Percentiles rank a stretch among this genome's conserved stretches.
Evolutionary conservation across 1,139 yeast genomes (phyloP).

Genomic region (Eremothecium cymbalariae): DNA sequence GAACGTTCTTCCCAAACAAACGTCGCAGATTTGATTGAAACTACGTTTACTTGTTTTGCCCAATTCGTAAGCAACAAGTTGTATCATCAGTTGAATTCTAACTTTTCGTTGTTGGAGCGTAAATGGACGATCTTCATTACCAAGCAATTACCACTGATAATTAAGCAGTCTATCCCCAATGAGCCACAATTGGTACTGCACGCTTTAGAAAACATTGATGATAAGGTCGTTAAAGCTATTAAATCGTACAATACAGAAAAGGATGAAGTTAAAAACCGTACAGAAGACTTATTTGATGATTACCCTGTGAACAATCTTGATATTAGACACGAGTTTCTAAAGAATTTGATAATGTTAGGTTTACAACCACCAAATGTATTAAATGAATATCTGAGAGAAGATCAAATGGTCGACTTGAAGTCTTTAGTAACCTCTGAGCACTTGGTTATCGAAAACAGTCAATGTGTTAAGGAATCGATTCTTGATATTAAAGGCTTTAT

Average conservation of each 20-base stretch:
- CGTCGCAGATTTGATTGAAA: slow-evolving; percentile 29
- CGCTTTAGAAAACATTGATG: slow-evolving; percentile 28
- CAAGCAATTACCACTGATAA: slow-evolving; percentile 27
- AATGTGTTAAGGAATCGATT: slow-evolving; percentile 27
- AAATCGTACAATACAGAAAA: slow-evolving; percentile 29
- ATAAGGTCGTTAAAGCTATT: slow-evolving; percentile 30
- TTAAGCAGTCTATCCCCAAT: slow-evolving; percentile 22
- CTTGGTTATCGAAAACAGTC: slow-evolving; percentile 21
- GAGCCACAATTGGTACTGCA: slow-evolving; percentile 20
- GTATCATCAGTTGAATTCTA: slow-evolving; percentile 29
- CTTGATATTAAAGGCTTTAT: slow-evolving; percentile 25
- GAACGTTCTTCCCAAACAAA: slow-evolving; percentile 13
- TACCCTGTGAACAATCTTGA: slow-evolving; percentile 43
- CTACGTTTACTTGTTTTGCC: slow-evolving; percentile 32
- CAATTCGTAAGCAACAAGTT: slow-evolving; percentile 31
- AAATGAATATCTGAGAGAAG: slow-evolving; percentile 41
- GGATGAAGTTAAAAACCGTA: slow-evolving; percentile 25
- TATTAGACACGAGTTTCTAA: slow-evolving; percentile 49
- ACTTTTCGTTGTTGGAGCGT: slow-evolving; percentile 27
- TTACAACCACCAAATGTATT: slow-evolving; percentile 38
- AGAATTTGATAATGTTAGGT: slow-evolving; percentile 42
- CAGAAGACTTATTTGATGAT: slow-evolving; percentile 35
- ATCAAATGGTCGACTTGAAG: slow-evolving; percentile 33
- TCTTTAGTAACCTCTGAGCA: slow-evolving; percentile 28
- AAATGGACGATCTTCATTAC: slow-evolving; percentile 30